Conservation (phyloP, 2,329 filamentous ascomycete genomes). For the Neofusicoccum kwambonambiense region DNA sequence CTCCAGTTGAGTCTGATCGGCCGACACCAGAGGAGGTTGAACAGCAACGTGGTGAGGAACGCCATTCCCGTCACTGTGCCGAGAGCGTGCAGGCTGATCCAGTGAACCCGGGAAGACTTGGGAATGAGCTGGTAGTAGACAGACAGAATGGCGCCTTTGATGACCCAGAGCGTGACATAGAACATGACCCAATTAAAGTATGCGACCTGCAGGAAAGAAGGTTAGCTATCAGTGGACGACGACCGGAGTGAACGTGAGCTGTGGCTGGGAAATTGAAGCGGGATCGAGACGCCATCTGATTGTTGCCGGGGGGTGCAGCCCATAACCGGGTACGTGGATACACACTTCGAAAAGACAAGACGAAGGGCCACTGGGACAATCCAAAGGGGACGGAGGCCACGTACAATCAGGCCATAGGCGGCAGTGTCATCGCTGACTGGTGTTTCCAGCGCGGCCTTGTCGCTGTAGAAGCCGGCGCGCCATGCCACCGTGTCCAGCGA, state of each 20-base stretch:
- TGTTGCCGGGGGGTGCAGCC: no score
- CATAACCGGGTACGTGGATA: background rate
- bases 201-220: background rate
- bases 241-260: background rate
- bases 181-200: slow-evolving; percentile 3
- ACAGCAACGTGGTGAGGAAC: background rate
- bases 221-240: background rate
- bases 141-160: background rate
- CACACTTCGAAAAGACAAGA: no score
- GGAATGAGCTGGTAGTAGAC: slow-evolving; percentile 2
- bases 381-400: background rate
- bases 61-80: background rate
- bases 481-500: background rate
- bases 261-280: background rate
- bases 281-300: background rate
- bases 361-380: background rate
- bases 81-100: background rate
- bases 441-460: background rate
- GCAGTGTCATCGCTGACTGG: background rate
- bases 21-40: background rate
- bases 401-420: background rate
- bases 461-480: background rate
- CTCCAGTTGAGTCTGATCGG: background rate
- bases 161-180: background rate
- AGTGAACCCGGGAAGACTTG: background rate